Conservation (phyloP, 2,329 filamentous ascomycete species). For the Talaromyces sp. region DNA sequence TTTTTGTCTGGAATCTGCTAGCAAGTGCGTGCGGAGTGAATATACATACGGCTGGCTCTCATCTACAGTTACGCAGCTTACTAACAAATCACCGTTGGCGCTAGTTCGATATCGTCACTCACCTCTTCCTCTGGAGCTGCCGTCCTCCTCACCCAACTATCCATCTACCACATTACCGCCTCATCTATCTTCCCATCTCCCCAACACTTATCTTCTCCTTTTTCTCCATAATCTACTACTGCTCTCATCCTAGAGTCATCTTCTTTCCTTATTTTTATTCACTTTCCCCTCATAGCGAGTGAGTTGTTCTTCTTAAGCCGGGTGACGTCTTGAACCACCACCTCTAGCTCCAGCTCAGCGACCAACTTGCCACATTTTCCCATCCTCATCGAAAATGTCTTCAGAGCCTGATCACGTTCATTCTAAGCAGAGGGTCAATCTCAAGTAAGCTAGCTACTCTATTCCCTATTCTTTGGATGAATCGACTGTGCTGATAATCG, state of each 20-base stretch:
- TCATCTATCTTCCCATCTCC: conserved; percentile 16
- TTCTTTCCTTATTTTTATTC: conserved; percentile 1
- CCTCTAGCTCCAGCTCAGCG: conserved; percentile 13
- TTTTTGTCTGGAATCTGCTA: background rate
- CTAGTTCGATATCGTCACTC: conserved; percentile 37
- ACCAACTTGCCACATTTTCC: conserved; percentile 10
- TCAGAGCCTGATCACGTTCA: conserved; percentile 60
- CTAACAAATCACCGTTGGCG: conserved; percentile 9
- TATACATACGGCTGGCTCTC: background rate
- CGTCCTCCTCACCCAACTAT: conserved; percentile 21
- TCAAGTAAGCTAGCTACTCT: conserved; percentile 60
- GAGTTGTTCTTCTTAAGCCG: conserved; percentile 17
- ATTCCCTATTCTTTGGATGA: conserved; percentile 14
- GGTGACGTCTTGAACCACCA: conserved; percentile 18
- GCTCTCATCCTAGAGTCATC: conserved; percentile 14
- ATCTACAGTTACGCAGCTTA: conserved; percentile 1
- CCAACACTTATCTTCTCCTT: conserved; percentile 20
- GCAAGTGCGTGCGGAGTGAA: background rate
- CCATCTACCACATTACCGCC: conserved; percentile 17
- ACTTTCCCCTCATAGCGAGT: background rate
- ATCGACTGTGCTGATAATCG: conserved; percentile 37
- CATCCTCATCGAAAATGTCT: conserved; percentile 58
- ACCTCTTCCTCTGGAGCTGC: conserved; percentile 35
- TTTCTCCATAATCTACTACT: conserved; percentile 8
- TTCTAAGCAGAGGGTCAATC: conserved; percentile 77